Evolutionary conservation across 2,329 filamentous ascomycete species (phyloP), one percentile per base, ranked within the genome.

Genomic region (Trichophyton verrucosum): DNA sequence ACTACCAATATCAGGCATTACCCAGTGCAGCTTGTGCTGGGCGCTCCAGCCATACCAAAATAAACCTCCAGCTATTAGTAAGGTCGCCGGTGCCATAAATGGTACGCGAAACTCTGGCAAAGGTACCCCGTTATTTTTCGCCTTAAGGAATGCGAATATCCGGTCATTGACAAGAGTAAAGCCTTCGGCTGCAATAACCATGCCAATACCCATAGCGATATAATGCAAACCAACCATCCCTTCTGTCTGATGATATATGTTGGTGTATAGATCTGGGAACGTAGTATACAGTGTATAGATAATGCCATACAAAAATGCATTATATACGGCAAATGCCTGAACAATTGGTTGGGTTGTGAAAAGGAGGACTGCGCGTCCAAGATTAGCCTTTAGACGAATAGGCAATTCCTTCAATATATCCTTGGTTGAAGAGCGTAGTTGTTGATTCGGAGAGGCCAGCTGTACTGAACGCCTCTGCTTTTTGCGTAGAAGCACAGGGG

Each of bases 181-280:
- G 53, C 13, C 8, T 7, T 42, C 38, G 15, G 38, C 38, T 2
- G 20, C 47, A 30, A 51, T 51, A 60, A 85, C 77, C 70, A 87
- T 86, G 1, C 86, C 86, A 0, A 86, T 42, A 0, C 81, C 82
- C n/a, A 83, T 78, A 11, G 84, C 81, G 47, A 86, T 77, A 70
- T 86, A 87, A 69, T 86, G 84, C 0, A 87, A 69, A 0, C 82
- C 82, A 13, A 80, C 82, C 30, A 82, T 81, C 59, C 81, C 80
- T 6, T 79, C 74, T 0, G 40, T 44, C 7, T 44, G 40, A 44
- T 44, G 7, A 6, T 44, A 44, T 15, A 44, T 8, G 3, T 44
- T 44, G 40, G 40, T 17, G 7, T 44, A 44, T 44, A 44, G 40
- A 44, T 44, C 40, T 6, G 40, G 40, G 17, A 44, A 17, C 5